Conservation (phyloP, 345 rosid genomes). For the Viola odorata region DNA sequence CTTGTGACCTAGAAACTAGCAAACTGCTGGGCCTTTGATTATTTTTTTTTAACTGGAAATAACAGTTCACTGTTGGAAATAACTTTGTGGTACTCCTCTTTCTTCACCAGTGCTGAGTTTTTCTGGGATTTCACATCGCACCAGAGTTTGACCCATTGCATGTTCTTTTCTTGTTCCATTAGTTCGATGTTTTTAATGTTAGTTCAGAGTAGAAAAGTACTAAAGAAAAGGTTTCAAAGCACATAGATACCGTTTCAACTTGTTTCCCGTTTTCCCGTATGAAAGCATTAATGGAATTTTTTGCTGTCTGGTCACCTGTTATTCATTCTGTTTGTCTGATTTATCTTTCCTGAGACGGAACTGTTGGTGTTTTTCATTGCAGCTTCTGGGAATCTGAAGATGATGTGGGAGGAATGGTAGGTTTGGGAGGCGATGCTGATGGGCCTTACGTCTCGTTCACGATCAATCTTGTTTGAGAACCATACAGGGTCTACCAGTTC, state of each 20-base stretch:
- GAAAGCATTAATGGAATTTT: background rate
- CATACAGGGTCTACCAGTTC: conserved; percentile 1
- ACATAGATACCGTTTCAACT: too few species aligned
- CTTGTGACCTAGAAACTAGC: too few species aligned
- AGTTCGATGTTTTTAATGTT: too few species aligned
- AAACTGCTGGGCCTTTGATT: too few species aligned
- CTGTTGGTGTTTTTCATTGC: conserved; percentile 19
- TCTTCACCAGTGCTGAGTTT: too few species aligned
- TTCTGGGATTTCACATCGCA: too few species aligned
- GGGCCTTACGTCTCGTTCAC: conserved; percentile 89
- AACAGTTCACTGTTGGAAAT: too few species aligned
- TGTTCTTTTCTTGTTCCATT: too few species aligned
- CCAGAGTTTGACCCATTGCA: too few species aligned
- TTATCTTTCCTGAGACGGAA: conserved; percentile 1
- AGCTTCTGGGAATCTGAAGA: conserved; percentile 97
- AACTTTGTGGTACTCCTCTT: too few species aligned
- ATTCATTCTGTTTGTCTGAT: background rate
- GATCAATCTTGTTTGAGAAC: conserved; percentile 63
- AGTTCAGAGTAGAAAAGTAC: background rate
- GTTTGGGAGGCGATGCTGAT: conserved; percentile 75
- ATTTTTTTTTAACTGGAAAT: too few species aligned
- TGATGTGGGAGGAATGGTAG: conserved; percentile 70
- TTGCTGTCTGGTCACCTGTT: background rate
- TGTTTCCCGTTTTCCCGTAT: too few species aligned
- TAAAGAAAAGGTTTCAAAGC: background rate